Conservation (phyloP, 2,329 filamentous ascomycete species). For the Phialophora macrospora region DNA sequence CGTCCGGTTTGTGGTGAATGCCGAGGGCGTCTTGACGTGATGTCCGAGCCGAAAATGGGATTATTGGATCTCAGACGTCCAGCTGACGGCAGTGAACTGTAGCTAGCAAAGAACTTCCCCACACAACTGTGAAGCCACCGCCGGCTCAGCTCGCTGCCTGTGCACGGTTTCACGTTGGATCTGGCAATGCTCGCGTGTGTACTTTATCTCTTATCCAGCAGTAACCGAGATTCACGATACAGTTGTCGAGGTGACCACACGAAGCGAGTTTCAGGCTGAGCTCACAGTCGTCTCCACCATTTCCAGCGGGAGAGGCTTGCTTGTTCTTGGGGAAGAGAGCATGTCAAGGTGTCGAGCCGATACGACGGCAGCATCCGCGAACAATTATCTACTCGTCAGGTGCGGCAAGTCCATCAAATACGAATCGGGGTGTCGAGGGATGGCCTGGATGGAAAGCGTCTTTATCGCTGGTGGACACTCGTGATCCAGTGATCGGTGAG, state of each 20-base stretch:
- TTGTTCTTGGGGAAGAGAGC: background rate
- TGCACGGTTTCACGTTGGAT: conserved; percentile 4
- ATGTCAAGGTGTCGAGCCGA: conserved; percentile 13
- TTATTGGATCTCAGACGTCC: conserved; percentile 24
- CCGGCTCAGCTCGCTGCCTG: too few relatives aligned
- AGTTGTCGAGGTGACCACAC: conserved; percentile 22
- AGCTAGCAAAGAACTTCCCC: conserved; percentile 7
- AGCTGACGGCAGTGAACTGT: conserved; percentile 18
- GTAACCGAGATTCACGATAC: conserved; percentile 21
- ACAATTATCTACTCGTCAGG: conserved; percentile 2
- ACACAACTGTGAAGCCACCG: background rate
- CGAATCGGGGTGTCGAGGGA: conserved; percentile 8
- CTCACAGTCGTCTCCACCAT: conserved; percentile 3
- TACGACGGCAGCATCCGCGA: conserved; percentile 28
- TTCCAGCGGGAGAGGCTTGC: conserved; percentile 1
- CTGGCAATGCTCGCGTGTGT: background rate
- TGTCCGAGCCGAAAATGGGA: conserved; percentile 7
- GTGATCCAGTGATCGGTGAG: too few relatives aligned
- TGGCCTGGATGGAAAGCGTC: conserved; percentile 21
- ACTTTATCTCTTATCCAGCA: conserved; percentile 22
- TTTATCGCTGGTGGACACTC: background rate
- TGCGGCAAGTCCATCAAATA: background rate
- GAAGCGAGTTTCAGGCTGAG: conserved; percentile 25
- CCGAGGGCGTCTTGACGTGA: conserved; percentile 16
- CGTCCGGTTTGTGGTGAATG: background rate